Evolutionary conservation across 495 filamentous ascomycete genomes (phyloP).

Genomic region (Aspergillus diversus): DNA sequence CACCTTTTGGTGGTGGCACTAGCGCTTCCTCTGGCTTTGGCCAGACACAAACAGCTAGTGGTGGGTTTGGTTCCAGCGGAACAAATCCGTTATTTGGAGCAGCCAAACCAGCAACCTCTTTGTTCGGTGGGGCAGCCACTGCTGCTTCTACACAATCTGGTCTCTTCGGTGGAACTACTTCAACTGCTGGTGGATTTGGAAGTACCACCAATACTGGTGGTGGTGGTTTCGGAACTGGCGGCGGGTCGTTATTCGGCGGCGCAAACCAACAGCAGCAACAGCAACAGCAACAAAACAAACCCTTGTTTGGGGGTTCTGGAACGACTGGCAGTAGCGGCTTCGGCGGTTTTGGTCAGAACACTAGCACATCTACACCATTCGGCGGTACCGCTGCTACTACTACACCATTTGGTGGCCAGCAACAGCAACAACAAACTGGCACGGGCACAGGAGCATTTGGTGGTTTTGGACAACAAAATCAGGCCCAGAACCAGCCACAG

Average conservation of each 20-base stretch:
- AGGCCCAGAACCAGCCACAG: slow-evolving; percentile 44
- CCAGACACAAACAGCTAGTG: slow-evolving; percentile 56
- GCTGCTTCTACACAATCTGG: slow-evolving; percentile 31
- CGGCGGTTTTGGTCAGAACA: slow-evolving; percentile 48
- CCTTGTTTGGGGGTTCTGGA: slow-evolving; percentile 35
- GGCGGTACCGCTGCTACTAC: slow-evolving; percentile 40
- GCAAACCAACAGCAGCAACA: slow-evolving; percentile 33
- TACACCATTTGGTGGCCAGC: slow-evolving; percentile 43
- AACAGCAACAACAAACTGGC: slow-evolving; percentile 37
- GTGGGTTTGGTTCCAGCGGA: slow-evolving; percentile 58
- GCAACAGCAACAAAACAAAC: slow-evolving; percentile 46
- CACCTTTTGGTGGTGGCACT: slow-evolving; percentile 59
- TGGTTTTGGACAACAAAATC: slow-evolving; percentile 53
- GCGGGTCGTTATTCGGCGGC: slow-evolving; percentile 51
- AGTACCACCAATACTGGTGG: slow-evolving; percentile 29
- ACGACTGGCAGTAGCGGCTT: slow-evolving; percentile 35
- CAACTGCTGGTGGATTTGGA: slow-evolving; percentile 36
- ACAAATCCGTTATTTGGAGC: slow-evolving; percentile 46
- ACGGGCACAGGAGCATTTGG: slow-evolving; percentile 42
- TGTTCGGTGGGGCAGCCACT: slow-evolving; percentile 41
- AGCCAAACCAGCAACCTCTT: slow-evolving; percentile 41
- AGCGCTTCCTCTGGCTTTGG: slow-evolving; percentile 47
- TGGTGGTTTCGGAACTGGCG: slow-evolving; percentile 33
- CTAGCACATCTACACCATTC: slow-evolving; percentile 42
- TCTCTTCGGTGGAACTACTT: slow-evolving; percentile 32